phyloP scores from a whole-genome alignment of 306 rosid species.

The Cucumis cinereus region DNA sequence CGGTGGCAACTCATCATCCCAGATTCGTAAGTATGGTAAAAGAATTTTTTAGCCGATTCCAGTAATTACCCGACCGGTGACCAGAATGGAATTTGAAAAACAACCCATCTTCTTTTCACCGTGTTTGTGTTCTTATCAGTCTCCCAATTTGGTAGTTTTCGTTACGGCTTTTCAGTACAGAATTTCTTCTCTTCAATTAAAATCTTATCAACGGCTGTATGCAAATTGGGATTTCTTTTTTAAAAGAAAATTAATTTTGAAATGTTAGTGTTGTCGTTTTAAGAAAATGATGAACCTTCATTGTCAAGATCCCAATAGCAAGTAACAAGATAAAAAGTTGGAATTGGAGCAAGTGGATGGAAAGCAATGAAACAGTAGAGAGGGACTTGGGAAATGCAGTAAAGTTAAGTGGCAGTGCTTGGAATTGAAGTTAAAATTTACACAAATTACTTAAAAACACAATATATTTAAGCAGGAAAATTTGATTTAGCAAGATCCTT shows the following conservation, averaged over 20 bases:
- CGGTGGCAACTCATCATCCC: slow-evolving; percentile 31
- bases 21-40: slow-evolving; percentile 12
- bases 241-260: not conserved
- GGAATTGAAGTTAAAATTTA: too few species aligned
- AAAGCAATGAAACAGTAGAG: slow-evolving; percentile 1
- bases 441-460: too few species aligned
- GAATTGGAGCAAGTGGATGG: not conserved
- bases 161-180: not conserved
- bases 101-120: not conserved
- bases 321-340: not conserved
- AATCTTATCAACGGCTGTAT: not conserved
- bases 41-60: not conserved
- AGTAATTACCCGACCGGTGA: not conserved
- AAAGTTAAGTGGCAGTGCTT: not conserved
- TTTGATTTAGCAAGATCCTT: too few species aligned
- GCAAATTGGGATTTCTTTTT: not conserved
- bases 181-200: not conserved
- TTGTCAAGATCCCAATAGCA: not conserved
- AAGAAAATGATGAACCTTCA: not conserved
- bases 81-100: not conserved
- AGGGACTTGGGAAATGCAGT: not conserved
- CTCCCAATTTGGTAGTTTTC: not conserved
- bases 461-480: too few species aligned
- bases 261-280: not conserved
- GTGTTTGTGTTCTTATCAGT: not conserved